Base-by-base conservation (phyloP, 768 basidiomycete species). In the Xerocomellus chrysenteron region DNA sequence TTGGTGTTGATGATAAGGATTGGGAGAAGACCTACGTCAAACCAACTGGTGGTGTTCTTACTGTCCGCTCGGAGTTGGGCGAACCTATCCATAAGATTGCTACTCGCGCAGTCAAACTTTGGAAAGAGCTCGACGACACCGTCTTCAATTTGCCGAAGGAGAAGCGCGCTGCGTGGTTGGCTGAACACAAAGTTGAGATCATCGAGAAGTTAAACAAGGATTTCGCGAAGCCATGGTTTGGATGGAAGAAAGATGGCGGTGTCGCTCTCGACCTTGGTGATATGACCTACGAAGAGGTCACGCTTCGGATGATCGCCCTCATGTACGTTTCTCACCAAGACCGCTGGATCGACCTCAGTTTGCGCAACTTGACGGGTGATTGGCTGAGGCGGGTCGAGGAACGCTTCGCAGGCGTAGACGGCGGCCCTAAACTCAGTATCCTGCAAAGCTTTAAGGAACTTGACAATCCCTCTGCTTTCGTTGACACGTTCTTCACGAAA, bases 21-120 rank as follows among this genome's bases (percentile, higher is more conserved):
- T 98, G 95, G 94, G 96, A 98, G 70, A 91, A 89, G 35, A 98
- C 97, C 0, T 98, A 98, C 71, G 75, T 80, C 60, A 94, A 92
- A 75, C 90, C 94, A 57, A 97, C 94, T 7, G 97, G 96, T 55
- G 96, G 97, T 36, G 89, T 98, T 63, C 82, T 98, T 58, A 98
- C 96, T 7, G 97, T 99, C 58, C 90, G 88, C 62, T 98, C 96
- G 5, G 97, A 99, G 78, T 83, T 99, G 47, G 95, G 95, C 40
- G 97, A 99, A 73, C 97, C 97, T 12, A 98, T 98, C 65, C 97
- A 99, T 79, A 99, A 99, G 80, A 92, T 99, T 68, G 95, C 97
- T 35, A 99, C 88, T 41, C 90, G 97, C 47, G 97, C 84, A 36
- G 92, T 99, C 73, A 98, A 92, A 79, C 80, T 99, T 41, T 99